These are phyloP conservation scores for Yarrowia galli DNA, from an alignment of 1,139 yeast species.

Conservation along the genomic window DNA sequence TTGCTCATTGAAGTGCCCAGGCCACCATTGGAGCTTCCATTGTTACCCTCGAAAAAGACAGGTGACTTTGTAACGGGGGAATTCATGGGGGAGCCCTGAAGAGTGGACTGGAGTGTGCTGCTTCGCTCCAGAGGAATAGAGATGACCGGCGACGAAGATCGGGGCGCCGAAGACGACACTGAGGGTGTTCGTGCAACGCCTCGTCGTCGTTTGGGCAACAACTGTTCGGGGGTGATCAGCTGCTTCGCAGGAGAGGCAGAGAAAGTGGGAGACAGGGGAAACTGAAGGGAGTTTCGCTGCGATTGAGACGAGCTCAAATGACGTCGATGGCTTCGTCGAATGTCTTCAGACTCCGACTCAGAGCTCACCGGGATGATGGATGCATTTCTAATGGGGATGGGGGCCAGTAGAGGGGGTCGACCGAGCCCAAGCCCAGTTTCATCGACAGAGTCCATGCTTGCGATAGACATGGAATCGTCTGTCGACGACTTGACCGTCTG, in stretches of 20 bases:
- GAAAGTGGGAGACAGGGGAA: slow-evolving; percentile 26
- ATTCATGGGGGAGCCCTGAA: slow-evolving; percentile 16
- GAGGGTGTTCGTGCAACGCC: slow-evolving; percentile 18
- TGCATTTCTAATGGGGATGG: slow-evolving; percentile 28
- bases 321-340: slow-evolving; percentile 18
- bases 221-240: slow-evolving; percentile 29
- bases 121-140: slow-evolving; percentile 20
- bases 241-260: slow-evolving; percentile 36
- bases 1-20: slow-evolving; percentile 1
- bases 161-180: slow-evolving; percentile 8
- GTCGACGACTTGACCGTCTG: slow-evolving; percentile 33
- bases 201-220: slow-evolving; percentile 28
- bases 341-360: slow-evolving; percentile 30
- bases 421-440: not conserved
- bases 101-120: slow-evolving; percentile 12
- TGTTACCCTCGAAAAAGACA: slow-evolving; percentile 21
- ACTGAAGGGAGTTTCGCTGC: slow-evolving; percentile 25
- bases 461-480: slow-evolving; percentile 21
- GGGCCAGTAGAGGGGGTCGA: slow-evolving; percentile 28
- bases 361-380: slow-evolving; percentile 36
- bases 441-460: slow-evolving; percentile 12
- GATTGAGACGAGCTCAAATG: slow-evolving; percentile 33
- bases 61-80: slow-evolving; percentile 18
- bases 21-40: slow-evolving; percentile 19
- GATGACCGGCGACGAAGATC: slow-evolving; percentile 27